Evolutionary conservation across 495 filamentous ascomycete species (phyloP), one percentile per base, ranked within the genome.

Genomic region (Xylaria scruposa): DNA sequence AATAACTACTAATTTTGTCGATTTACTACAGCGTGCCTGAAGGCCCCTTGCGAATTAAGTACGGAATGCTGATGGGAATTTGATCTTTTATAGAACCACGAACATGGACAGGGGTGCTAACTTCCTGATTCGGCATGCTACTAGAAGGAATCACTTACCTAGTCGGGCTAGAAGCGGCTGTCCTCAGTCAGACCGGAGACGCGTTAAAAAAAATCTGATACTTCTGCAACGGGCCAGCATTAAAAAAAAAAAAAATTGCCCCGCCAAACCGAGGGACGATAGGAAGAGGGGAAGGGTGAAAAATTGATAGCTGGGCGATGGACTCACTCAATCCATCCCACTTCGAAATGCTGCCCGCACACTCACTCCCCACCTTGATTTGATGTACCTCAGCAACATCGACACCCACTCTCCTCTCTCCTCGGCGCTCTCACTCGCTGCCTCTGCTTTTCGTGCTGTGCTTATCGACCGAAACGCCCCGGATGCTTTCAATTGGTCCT

Each of bases 51-150:
- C 33, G 9, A 38, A 31, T 60, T 21, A 36, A 36, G 36, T 38
- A 36, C 17, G 58, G 19, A 36, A 38, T 38, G 38, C 58, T 21
- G 19, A 42, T 67, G 56, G 65, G 33, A 56, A 44, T 56, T 15
- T 40, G 36, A 40, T 67, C 63, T 66, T 31, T 24, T 44, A 47
- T 15, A 44, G 33, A 60, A 33, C 38, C 53, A 53, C 1, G 67
- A 51, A 38, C 67, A 61, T 61, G 67, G 56, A 49, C 68, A 53
- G 26, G 68, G 56, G 47, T 62, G 68, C 58, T 62, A 70, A 63
- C 68, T 70, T 70, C 68, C 68, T 70, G 58, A 70, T 68, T 59
- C 26, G 67, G 51, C 40, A 62, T 63, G 17, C 40, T 38, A 44
- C 67, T 70, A 70, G 42, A 26, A 47, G 24, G 12, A 36, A 21